phyloP scores from a whole-genome alignment of 2,329 filamentous ascomycete genomes.

The Metarhizium album region DNA sequence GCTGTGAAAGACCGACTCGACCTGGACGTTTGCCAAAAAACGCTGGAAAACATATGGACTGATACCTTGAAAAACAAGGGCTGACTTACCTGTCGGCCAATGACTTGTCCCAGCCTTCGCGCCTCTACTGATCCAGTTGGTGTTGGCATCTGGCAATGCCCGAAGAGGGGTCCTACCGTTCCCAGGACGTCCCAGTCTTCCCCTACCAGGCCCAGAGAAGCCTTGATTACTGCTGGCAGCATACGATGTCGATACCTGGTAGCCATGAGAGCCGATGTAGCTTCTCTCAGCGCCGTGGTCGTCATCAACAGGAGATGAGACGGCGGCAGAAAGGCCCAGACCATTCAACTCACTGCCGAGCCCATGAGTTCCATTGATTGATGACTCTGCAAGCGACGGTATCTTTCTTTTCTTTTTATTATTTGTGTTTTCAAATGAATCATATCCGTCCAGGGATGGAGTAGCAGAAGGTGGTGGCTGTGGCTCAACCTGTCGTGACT shows the following conservation, averaged over 20 bases:
- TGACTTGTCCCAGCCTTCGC: slow-evolving; percentile 34
- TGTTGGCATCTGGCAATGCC: slow-evolving; percentile 47
- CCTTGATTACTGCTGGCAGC: slow-evolving; percentile 39
- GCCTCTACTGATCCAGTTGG: slow-evolving; percentile 41
- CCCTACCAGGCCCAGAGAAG: slow-evolving; percentile 76
- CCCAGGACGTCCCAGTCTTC: slow-evolving; percentile 62
- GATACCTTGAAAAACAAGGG: background rate
- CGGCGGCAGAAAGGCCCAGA: slow-evolving; percentile 14
- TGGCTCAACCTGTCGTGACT: slow-evolving; percentile 32
- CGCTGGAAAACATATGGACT: background rate
- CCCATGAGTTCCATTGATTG: slow-evolving; percentile 30
- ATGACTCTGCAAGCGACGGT: slow-evolving; percentile 69
- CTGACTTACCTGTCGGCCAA: slow-evolving; percentile 35
- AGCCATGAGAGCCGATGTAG: slow-evolving; percentile 15
- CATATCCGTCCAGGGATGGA: slow-evolving; percentile 76
- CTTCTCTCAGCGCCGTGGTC: slow-evolving; percentile 15
- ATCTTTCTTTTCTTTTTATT: slow-evolving; percentile 99
- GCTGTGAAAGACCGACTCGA: background rate
- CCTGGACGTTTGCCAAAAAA: background rate
- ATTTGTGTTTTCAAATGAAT: slow-evolving; percentile 96
- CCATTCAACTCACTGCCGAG: slow-evolving; percentile 31
- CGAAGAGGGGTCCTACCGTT: slow-evolving; percentile 53
- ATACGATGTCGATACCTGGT: slow-evolving; percentile 35
- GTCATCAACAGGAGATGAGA: slow-evolving; percentile 20
- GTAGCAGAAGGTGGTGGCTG: slow-evolving; percentile 56